Evolutionary conservation across 2,329 filamentous ascomycete species (phyloP), one percentile per base, ranked within the genome.

Genomic region (Fusarium cyanostomum): DNA sequence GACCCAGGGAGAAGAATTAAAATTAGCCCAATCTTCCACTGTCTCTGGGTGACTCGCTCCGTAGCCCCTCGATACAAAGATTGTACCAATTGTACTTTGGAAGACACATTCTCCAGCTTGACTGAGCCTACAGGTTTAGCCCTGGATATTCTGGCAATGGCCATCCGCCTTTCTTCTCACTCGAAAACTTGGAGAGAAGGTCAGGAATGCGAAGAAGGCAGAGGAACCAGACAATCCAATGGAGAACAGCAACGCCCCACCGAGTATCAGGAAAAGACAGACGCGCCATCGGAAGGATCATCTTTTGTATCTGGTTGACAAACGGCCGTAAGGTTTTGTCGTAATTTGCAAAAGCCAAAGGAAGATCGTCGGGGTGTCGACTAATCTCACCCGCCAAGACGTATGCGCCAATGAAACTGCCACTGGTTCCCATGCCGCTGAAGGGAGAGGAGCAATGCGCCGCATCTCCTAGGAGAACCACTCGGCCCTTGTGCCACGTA

Each of bases 151-250:
- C 15, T 7, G 62, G 62, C 3, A 64, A 43, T 1, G 43, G 33
- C 61, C 62, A 64, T 0, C 62, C 56, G 4, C 61, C 62, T 7
- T 65, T 64, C 11, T 64, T 41, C 1, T 65, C 62, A 10, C 51
- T 65, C 2, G 52, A 62, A 7, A 64, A 65, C 3, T 51, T 52
- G 1, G 61, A 62, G 28, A 64, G 24, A 8, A 65, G 26, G 27
- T 41, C 16, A 2, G 61, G 61, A 5, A 62, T 53, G 0, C 45
- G 38, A 15, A 64, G 12, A 26, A 62, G 38, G 27, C 62, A 64
- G 10, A 58, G 18, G 7, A 64, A 12, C 61, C 61, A 64, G 5
- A 13, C 46, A 28, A 65, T 16, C 61, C 61, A 64, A 18, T 45
- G 61, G 5, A 65, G 31, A 21, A 64, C n/a, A 7, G 46, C 8